Conservation (phyloP, 345 rosid species). For the Euclidium syriacum region DNA sequence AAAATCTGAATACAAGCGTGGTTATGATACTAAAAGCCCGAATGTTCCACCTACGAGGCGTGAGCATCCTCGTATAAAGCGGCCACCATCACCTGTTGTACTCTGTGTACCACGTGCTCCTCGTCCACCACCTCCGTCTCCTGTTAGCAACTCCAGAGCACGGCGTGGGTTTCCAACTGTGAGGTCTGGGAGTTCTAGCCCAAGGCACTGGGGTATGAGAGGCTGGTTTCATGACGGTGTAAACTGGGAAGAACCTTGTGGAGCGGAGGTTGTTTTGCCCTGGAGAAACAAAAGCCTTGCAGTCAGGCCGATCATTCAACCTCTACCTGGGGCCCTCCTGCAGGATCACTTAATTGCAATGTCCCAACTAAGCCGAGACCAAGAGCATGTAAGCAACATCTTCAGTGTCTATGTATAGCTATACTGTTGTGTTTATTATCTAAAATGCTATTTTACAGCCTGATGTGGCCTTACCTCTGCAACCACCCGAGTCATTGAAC, state of each 20-base stretch:
- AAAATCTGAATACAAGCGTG: slow-evolving; percentile 61
- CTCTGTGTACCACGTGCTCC: slow-evolving; percentile 97
- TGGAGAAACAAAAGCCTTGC: slow-evolving; percentile 90
- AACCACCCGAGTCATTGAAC: slow-evolving; percentile 61
- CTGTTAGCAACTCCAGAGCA: slow-evolving; percentile 82
- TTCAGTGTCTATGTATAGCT: background rate
- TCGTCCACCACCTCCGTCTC: slow-evolving; percentile 91
- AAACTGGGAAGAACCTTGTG: slow-evolving; percentile 69
- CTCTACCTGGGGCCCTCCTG: slow-evolving; percentile 75
- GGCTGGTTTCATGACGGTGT: slow-evolving; percentile 76
- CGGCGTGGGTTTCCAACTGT: slow-evolving; percentile 89
- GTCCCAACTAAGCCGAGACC: slow-evolving; percentile 85
- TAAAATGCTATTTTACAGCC: slow-evolving; percentile 59
- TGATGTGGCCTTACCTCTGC: slow-evolving; percentile 80
- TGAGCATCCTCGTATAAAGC: slow-evolving; percentile 80
- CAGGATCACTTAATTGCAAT: slow-evolving; percentile 89
- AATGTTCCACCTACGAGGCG: slow-evolving; percentile 67
- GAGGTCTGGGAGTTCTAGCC: slow-evolving; percentile 99
- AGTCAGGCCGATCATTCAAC: slow-evolving; percentile 69
- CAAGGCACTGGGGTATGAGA: slow-evolving; percentile 94
- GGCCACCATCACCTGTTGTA: slow-evolving; percentile 97
- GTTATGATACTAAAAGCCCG: slow-evolving; percentile 70
- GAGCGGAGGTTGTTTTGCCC: slow-evolving; percentile 92
- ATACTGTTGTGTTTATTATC: slow-evolving; percentile 20
- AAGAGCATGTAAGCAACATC: slow-evolving; percentile 74